Evolutionary conservation across 352 stramenopile species (phyloP).

Genomic region (Pythium scleroteichum): DNA sequence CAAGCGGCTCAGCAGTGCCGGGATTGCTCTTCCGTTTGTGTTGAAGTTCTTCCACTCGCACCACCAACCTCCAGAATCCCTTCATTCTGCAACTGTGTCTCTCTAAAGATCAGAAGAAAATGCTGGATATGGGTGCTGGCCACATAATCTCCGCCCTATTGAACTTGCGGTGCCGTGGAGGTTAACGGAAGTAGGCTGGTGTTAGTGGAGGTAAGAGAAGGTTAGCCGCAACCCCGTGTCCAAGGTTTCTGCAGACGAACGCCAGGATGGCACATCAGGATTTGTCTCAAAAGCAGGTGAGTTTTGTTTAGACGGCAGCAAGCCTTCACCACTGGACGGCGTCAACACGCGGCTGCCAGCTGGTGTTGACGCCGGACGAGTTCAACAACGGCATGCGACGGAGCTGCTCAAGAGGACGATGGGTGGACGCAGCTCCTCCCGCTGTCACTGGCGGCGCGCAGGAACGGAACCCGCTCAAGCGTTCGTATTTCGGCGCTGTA

Average conservation of each 20-base stretch:
- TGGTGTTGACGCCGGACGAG: slow-evolving; percentile 23
- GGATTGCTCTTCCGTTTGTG: background rate
- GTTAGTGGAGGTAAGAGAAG: slow-evolving; percentile 18
- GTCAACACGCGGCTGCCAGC: slow-evolving; percentile 15
- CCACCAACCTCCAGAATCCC: slow-evolving; percentile 7
- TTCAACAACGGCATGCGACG: slow-evolving; percentile 8
- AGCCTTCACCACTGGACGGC: slow-evolving; percentile 5
- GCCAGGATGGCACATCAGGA: slow-evolving; percentile 4
- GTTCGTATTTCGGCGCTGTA: too few species aligned
- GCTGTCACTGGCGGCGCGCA: too few species aligned
- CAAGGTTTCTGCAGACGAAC: slow-evolving; percentile 25
- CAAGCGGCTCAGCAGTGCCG: background rate
- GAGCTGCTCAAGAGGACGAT: background rate
- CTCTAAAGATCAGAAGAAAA: too few species aligned
- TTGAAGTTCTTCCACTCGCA: slow-evolving; percentile 23
- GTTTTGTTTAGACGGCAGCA: slow-evolving; percentile 15
- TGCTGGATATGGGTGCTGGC: slow-evolving; percentile 18
- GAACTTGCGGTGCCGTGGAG: slow-evolving; percentile 22
- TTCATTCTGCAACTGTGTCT: slow-evolving; percentile 15
- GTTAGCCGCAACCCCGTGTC: slow-evolving; percentile 16
- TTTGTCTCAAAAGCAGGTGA: slow-evolving; percentile 27
- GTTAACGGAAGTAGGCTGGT: slow-evolving; percentile 10
- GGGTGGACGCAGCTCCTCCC: background rate
- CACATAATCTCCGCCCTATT: slow-evolving; percentile 17
- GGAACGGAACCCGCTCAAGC: too few species aligned